Base-by-base conservation (phyloP, 2,329 filamentous ascomycete species). In the Graphilbum fragrans region DNA sequence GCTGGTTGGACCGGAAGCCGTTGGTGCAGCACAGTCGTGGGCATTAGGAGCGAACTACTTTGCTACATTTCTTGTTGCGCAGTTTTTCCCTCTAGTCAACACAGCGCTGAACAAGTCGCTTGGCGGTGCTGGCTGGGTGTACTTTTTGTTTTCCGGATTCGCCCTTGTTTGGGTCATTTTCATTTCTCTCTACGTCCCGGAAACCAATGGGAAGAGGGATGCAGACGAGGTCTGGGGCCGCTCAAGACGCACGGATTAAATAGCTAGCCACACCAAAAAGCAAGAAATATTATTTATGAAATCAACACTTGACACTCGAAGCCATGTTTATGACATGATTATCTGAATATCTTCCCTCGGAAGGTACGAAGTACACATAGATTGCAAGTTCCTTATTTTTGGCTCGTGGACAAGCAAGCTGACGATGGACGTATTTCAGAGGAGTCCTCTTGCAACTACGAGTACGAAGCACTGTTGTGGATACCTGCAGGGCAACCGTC, bases 21-120 rank as follows among this genome's bases (percentile, higher is more conserved):
- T 95, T 0, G 88, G 90, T 2, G 86, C 90, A 0, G 83, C 86
- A 1, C 92, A 98, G 59, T 88, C 82, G 44, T 93, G 87, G 74
- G 84, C 82, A 1, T 63, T 96, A 20, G 86, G 78, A 2, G 82
- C 85, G 14, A 96, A 92, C 59, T 96, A 93, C 69, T 69, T 86
- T 21, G 83, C 87, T 1, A 96, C 90, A 0, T 96, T 95, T 55
- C 52, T 94, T 19, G 87, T 98, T 2, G 88, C 90, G 0, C 87
- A 95, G 53, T 94, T 94, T 62, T 95, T 98, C 66, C 90, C 92
- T 0, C 72, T 95, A 18, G 60, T 94, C 46, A 93, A 94, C 55
- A 74, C 77, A 35, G 74, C 72, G 4, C 62, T 95, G 39, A 88
- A 81, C 53, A 57, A 62, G 0, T 53, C 60, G 3, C 58, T 80